A percentile compares a stretch with the other conserved stretches of the same genome.
phyloP scores from a whole-genome alignment of 495 filamentous ascomycete genomes.

The Xylaria cubensis region DNA sequence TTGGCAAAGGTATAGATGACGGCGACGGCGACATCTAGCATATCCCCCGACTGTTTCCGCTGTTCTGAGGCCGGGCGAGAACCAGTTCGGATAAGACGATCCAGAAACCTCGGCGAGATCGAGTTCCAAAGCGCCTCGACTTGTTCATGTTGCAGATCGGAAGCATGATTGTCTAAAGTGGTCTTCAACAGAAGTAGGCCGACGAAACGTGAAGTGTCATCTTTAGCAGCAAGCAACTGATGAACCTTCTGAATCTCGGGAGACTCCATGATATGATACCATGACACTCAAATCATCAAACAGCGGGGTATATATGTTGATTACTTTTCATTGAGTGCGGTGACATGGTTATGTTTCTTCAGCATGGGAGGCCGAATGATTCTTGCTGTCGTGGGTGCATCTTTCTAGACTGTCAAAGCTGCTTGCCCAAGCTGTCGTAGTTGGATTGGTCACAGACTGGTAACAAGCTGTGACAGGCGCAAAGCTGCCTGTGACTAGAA shows the following conservation, averaged over 20 bases:
- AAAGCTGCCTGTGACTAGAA: background rate
- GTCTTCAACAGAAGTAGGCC: conserved; percentile 68
- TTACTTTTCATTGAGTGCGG: background rate
- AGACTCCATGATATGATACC: conserved; percentile 32
- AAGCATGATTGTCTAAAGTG: conserved; percentile 60
- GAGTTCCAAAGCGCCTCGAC: conserved; percentile 56
- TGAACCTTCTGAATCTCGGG: conserved; percentile 48
- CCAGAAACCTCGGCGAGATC: conserved; percentile 64
- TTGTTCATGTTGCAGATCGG: conserved; percentile 50
- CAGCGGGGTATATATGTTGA: background rate
- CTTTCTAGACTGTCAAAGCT: background rate
- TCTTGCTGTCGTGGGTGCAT: background rate
- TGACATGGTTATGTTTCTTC: background rate
- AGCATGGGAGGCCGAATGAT: background rate
- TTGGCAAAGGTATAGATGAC: conserved; percentile 65
- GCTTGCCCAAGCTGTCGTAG: background rate
- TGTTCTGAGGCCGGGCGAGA: conserved; percentile 34
- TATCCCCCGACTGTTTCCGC: conserved; percentile 53
- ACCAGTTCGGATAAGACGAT: conserved; percentile 62
- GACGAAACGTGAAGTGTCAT: conserved; percentile 70
- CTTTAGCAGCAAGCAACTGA: conserved; percentile 58
- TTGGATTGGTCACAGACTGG: conserved; percentile 7
- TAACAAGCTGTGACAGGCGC: background rate
- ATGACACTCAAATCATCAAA: background rate
- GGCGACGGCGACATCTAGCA: conserved; percentile 66